Evolutionary conservation across 2,329 filamentous ascomycete genomes (phyloP).

Genomic region (Beauveria brongniartii): DNA sequence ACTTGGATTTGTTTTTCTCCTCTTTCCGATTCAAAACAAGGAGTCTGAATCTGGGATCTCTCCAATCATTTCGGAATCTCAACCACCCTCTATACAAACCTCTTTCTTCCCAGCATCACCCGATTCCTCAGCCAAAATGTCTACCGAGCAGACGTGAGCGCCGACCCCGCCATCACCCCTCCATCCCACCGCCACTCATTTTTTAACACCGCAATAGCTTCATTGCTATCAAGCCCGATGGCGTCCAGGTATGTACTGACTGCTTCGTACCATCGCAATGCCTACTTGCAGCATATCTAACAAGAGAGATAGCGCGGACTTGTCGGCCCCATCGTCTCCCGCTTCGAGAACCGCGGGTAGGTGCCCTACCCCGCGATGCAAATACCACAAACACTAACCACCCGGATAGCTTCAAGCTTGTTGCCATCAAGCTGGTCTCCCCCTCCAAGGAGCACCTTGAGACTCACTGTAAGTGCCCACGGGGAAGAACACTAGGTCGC

Average conservation of each 20-base stretch:
- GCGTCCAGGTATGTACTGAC: slow-evolving; percentile 72
- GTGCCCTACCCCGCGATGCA: slow-evolving; percentile 22
- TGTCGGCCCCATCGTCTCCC: slow-evolving; percentile 91
- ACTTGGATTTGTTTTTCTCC: slow-evolving; percentile 28
- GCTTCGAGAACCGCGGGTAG: slow-evolving; percentile 94
- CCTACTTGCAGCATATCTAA: slow-evolving; percentile 15
- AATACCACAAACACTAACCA: slow-evolving; percentile 1
- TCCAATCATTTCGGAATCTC: slow-evolving; percentile 22
- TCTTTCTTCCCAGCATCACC: slow-evolving; percentile 21
- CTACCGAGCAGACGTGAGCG: slow-evolving; percentile 77
- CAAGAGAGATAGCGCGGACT: slow-evolving; percentile 69
- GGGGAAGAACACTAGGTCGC: not conserved
- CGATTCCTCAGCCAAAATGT: slow-evolving; percentile 46
- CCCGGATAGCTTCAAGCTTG: slow-evolving; percentile 80
- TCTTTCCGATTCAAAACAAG: slow-evolving; percentile 20
- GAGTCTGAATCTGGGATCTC: slow-evolving; percentile 16
- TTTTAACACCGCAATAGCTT: slow-evolving; percentile 55
- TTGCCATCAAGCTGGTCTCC: slow-evolving; percentile 88
- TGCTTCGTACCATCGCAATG: not conserved
- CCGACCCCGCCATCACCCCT: slow-evolving; percentile 26
- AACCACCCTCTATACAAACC: slow-evolving; percentile 20
- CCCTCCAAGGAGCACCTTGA: slow-evolving; percentile 93
- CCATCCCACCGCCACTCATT: slow-evolving; percentile 9
- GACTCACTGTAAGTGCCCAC: slow-evolving; percentile 67
- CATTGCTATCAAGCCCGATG: slow-evolving; percentile 99